These are phyloP conservation scores for Aspergillus steynii DNA, from an alignment of 495 filamentous ascomycete genomes.

Conservation along the genomic window DNA sequence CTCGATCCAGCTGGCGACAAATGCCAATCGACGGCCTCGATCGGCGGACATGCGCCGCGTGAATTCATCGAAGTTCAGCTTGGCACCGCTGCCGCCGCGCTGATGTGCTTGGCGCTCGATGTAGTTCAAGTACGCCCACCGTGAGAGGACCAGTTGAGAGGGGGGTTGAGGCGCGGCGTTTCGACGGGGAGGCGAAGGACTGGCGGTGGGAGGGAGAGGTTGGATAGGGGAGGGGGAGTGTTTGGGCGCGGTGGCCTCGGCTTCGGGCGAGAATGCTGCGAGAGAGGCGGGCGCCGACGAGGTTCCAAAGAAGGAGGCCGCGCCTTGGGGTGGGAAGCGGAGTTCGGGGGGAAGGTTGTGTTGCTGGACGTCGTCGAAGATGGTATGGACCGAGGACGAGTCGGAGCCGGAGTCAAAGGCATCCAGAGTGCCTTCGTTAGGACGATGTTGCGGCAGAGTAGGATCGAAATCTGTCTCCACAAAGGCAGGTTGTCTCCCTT, in stretches of 20 bases:
- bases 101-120: slow-evolving; percentile 64
- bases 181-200: slow-evolving; percentile 15
- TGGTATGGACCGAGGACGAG: slow-evolving; percentile 12
- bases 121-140: slow-evolving; percentile 53
- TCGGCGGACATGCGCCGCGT: slow-evolving; percentile 65
- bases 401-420: background rate
- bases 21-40: slow-evolving; percentile 65
- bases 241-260: slow-evolving; percentile 42
- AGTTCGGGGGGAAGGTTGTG: slow-evolving; percentile 27
- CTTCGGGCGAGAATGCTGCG: slow-evolving; percentile 34
- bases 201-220: slow-evolving; percentile 32
- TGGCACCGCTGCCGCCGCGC: slow-evolving; percentile 74
- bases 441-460: slow-evolving; percentile 70
- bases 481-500: slow-evolving; percentile 15
- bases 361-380: slow-evolving; percentile 10
- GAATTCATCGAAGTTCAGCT: slow-evolving; percentile 72
- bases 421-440: slow-evolving; percentile 37
- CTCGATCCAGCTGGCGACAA: slow-evolving; percentile 84
- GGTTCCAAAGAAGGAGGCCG: slow-evolving; percentile 29
- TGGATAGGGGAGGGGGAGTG: slow-evolving; percentile 39
- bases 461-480: slow-evolving; percentile 51
- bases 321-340: slow-evolving; percentile 36
- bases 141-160: slow-evolving; percentile 48
- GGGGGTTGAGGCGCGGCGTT: slow-evolving; percentile 15
- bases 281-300: slow-evolving; percentile 33